phyloP scores from a whole-genome alignment of 2,329 filamentous ascomycete genomes.

The Chaetomium sp. region DNA sequence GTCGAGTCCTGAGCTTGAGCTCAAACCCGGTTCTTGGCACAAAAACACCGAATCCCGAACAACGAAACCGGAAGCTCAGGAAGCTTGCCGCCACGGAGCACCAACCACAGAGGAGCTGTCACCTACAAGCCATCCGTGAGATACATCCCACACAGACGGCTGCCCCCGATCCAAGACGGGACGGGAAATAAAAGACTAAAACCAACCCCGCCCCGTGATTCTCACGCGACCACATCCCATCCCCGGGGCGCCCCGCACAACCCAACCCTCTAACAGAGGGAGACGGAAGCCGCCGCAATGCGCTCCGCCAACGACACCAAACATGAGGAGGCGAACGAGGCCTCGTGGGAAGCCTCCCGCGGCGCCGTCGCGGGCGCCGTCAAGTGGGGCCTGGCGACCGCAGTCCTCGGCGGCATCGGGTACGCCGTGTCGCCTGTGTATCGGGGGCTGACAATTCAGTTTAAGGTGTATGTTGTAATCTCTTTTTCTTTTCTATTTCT shows the following conservation, averaged over 20 bases:
- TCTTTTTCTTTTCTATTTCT: background rate
- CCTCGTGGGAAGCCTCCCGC: slow-evolving; percentile 69
- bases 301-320: slow-evolving; percentile 31
- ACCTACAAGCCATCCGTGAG: background rate
- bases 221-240: slow-evolving; percentile 1
- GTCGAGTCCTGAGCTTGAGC: background rate
- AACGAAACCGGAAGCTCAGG: background rate
- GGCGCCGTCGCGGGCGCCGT: slow-evolving; percentile 68
- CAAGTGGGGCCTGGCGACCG: slow-evolving; percentile 72
- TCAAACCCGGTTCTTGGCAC: background rate
- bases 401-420: slow-evolving; percentile 62
- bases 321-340: slow-evolving; percentile 62
- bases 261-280: background rate
- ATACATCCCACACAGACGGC: background rate
- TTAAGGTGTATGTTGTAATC: slow-evolving; percentile 66
- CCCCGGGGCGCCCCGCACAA: background rate
- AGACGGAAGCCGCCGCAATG: slow-evolving; percentile 14
- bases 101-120: background rate
- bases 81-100: background rate
- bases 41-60: background rate
- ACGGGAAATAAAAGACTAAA: background rate
- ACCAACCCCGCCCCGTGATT: background rate
- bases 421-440: slow-evolving; percentile 71
- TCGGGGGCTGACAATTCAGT: slow-evolving; percentile 70
- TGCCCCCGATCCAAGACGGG: background rate